Base-by-base conservation (phyloP, 225 moss, liverwort and hornwort genomes). In the Physcomitrium patens region DNA sequence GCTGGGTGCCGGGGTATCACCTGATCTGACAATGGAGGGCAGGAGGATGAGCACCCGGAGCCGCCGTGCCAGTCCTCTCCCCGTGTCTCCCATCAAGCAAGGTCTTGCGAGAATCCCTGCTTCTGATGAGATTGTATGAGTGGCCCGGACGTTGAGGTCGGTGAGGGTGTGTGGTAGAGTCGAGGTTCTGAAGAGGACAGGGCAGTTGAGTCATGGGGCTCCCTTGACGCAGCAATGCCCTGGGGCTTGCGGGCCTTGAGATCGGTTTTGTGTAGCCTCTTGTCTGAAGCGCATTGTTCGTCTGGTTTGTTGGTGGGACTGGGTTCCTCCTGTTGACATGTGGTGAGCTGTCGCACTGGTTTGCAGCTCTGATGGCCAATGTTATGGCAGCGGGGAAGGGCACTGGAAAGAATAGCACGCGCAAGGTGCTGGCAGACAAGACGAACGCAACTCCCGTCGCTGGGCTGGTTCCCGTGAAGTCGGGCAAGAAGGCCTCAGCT, bases 391-490 rank as follows among this genome's bases (percentile, higher is more conserved):
- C 67, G 0, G 77, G 24, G 0, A 87, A 76, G 66, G 0, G 9
- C 0, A 5, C 68, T 0, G 63, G 37, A 1, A 84, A 72, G 68
- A 84, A 66, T 19, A 73, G 57, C 52, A 18, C 20, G 12, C 66
- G 86, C 2, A 87, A 87, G 73, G 84, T 70, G 0, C 27, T 87
- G 50, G 27, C 70, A 3, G 86, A 87, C 81, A 84, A 70, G 73
- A 87, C 86, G 11, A 87, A 87, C 10, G 76, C 78, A 1, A 63
- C 73, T 0, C 63, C 83, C 1, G 70, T 59, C 11, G n/a, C 63
- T 1, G 81, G 74, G 3, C 1, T 23, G 9, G 53, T 76, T 8
- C 76, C 76, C 5, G 5, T 15, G 1, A 77, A 77, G 37, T 41
- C 75, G 17, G 14, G 62, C 0, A 76, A 24, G 72, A 66, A 60